Evolutionary conservation across 1,284 basidiomycete species (phyloP), one percentile per base, ranked within the genome.

Genomic region (Trametes versicolor): DNA sequence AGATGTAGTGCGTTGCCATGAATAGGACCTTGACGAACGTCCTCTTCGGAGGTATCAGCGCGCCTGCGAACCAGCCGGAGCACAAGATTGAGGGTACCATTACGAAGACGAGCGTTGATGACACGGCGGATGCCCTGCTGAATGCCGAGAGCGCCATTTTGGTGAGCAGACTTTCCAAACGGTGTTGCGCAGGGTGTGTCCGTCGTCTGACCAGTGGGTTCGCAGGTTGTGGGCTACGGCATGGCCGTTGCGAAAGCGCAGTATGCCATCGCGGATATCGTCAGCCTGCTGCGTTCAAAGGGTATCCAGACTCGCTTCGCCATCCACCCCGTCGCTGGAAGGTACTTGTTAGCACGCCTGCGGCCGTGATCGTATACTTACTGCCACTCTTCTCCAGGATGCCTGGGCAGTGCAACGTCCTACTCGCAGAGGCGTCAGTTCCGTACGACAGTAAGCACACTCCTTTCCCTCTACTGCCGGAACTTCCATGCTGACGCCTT

Each of bases 241-340:
- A 95, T 95, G 93, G 93, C 93, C 15, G 94, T 95, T 0, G 93
- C 93, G 17, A 94, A 94, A 75, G 93, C 93, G 6, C 94, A 95
- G 72, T 93, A 92, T 76, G 91, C 93, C 5, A 94, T 95, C 70
- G 89, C 92, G 13, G 93, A 95, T 68, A 93, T 95, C 59, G 89
- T 89, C 27, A 80, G 85, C 0, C 84, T 90, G 75, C 81, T 95
- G 39, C 82, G 90, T 60, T 82, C 88, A 2, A 92, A 88, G 72
- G 92, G 87, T 15, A 82, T 93, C 72, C 92, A 89, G 56, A 92
- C 94, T 47, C 88, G 80, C 25, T 82, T 82, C 64, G 80, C 79
- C 0, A 81, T 82, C 48, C 80, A 82, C 52, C 80, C 80, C 0
- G 80, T 82, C 15, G 80, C 80, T 39, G 81, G 81, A 68, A 69